Evolutionary conservation across 2,329 filamentous ascomycete species (phyloP).

Genomic region (Fusarium fracticaudum): DNA sequence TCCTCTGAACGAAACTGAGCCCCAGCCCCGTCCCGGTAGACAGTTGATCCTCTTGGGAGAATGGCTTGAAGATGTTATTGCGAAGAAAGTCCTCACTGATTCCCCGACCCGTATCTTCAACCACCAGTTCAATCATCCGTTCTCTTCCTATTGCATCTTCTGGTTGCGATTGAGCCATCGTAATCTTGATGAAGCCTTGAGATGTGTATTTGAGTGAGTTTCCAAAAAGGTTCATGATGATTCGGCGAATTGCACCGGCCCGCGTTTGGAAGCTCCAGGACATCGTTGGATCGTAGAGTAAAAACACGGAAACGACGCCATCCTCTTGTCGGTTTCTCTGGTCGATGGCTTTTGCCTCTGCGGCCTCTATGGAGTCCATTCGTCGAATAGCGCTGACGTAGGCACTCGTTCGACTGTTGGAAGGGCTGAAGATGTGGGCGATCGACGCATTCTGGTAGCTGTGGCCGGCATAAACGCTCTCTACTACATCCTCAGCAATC

Average conservation of each 20-base stretch:
- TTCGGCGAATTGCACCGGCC: conserved; percentile 59
- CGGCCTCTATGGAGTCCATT: background rate
- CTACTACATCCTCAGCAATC: background rate
- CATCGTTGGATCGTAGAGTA: background rate
- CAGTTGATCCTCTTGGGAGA: conserved; percentile 70
- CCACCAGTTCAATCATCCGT: conserved; percentile 49
- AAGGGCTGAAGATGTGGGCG: background rate
- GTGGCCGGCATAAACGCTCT: background rate
- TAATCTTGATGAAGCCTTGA: conserved; percentile 44
- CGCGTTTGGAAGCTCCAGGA: conserved; percentile 64
- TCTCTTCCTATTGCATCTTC: background rate
- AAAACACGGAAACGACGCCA: background rate
- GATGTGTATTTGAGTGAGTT: conserved; percentile 70
- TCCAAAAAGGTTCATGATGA: conserved; percentile 71
- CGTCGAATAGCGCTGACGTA: background rate
- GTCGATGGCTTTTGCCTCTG: background rate
- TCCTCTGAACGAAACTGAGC: conserved; percentile 68
- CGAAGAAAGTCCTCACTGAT: conserved; percentile 70
- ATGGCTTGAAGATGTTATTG: conserved; percentile 69
- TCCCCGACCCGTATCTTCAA: conserved; percentile 72
- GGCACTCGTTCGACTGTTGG: background rate
- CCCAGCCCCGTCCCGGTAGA: conserved; percentile 70
- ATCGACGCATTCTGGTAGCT: background rate
- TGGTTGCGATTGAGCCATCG: conserved; percentile 29
- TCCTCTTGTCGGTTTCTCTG: background rate